A percentile compares a stretch with the other conserved stretches of the same genome.
These are phyloP conservation scores for Coprinellus micaceus DNA, from an alignment of 768 basidiomycete genomes.

Conservation along the genomic window DNA sequence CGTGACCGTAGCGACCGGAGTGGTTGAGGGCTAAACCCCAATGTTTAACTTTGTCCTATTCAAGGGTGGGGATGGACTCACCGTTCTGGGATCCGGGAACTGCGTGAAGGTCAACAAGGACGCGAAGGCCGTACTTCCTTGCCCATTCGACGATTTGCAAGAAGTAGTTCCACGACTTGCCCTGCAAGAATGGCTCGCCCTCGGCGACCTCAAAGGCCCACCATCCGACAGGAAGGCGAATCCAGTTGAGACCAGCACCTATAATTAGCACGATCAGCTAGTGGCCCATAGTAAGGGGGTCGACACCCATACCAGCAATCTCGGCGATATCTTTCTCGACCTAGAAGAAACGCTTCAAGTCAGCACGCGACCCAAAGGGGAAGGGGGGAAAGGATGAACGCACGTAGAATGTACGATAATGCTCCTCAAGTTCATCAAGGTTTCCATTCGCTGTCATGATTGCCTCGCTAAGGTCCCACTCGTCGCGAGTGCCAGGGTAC, in stretches of 20 bases:
- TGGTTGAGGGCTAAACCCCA: conserved; percentile 51
- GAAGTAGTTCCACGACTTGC: conserved; percentile 78
- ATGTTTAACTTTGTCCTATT: not conserved
- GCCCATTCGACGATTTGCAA: conserved; percentile 75
- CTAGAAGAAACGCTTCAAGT: conserved; percentile 34
- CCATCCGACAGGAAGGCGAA: conserved; percentile 76
- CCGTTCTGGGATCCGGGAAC: conserved; percentile 80
- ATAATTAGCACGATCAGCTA: conserved; percentile 37
- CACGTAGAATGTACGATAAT: conserved; percentile 84
- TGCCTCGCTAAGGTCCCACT: conserved; percentile 63
- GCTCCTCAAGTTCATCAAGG: conserved; percentile 64
- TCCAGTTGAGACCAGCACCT: conserved; percentile 78
- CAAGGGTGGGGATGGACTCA: conserved; percentile 28
- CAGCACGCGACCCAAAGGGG: not conserved
- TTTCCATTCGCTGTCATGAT: conserved; percentile 52
- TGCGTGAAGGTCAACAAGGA: conserved; percentile 76
- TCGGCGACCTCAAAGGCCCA: conserved; percentile 80
- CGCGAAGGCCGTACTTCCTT: conserved; percentile 82
- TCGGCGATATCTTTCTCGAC: conserved; percentile 83
- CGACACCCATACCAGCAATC: conserved; percentile 50
- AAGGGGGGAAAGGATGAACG: conserved; percentile 20
- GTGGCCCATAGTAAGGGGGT: no score
- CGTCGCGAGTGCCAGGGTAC: conserved; percentile 58
- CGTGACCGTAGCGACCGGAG: conserved; percentile 40
- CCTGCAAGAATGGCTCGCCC: conserved; percentile 72